Percentiles rank a stretch among this genome's conserved stretches.
Conservation (phyloP, 129 eudicot genomes). For the Tagetes patula region DNA sequence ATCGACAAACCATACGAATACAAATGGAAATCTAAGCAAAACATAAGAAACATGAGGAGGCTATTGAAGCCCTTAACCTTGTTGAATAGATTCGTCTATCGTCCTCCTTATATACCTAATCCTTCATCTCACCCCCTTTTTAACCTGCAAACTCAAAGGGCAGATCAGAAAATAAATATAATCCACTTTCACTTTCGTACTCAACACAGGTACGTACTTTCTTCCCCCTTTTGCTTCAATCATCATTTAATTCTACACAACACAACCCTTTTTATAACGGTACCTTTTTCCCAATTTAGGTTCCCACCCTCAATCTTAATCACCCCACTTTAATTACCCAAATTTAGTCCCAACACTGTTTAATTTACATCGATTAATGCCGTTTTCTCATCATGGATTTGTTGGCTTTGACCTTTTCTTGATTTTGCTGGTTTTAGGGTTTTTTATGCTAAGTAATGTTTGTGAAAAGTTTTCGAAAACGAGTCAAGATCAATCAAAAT, state of each 20-base stretch:
- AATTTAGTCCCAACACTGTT: not conserved
- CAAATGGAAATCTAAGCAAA: not conserved
- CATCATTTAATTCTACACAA: slow-evolving; percentile 1
- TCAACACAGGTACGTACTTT: not conserved
- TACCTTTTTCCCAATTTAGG: slow-evolving; percentile 15
- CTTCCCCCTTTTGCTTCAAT: slow-evolving; percentile 8
- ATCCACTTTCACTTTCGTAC: slow-evolving; percentile 10
- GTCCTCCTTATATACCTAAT: slow-evolving; percentile 29
- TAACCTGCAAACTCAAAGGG: slow-evolving; percentile 35
- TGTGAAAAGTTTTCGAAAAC: too few relatives aligned
- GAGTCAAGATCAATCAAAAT: too few relatives aligned
- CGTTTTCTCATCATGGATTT: slow-evolving; percentile 22
- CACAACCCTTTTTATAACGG: not conserved
- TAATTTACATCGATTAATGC: slow-evolving; percentile 8
- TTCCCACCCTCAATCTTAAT: not conserved
- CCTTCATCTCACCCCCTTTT: slow-evolving; percentile 27
- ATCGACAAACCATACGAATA: too few relatives aligned
- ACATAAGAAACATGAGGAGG: slow-evolving; percentile 6
- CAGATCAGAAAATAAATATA: slow-evolving; percentile 23
- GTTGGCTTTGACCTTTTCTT: slow-evolving; percentile 24
- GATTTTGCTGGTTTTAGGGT: slow-evolving; percentile 13
- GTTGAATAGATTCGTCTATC: slow-evolving; percentile 23
- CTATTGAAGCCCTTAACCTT: slow-evolving; percentile 19
- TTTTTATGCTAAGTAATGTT: too few relatives aligned
- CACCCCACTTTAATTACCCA: slow-evolving; percentile 1